Percentiles rank a stretch among this genome's conserved stretches.
phyloP scores from a whole-genome alignment of 805 yeast genomes.

The Saccharomycopsis schoenii region DNA sequence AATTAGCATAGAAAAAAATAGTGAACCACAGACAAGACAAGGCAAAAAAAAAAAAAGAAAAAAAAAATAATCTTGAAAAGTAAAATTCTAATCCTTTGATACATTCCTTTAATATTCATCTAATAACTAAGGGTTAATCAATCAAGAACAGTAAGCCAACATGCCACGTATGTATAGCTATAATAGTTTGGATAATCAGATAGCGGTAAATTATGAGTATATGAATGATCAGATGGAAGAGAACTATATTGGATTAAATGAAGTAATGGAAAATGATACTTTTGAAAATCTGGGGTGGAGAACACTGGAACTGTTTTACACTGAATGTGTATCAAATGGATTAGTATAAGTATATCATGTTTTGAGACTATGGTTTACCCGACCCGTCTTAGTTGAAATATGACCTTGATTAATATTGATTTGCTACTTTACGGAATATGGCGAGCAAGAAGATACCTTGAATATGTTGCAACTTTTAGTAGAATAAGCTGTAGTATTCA shows the following conservation, averaged over 20 bases:
- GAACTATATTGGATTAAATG: not conserved
- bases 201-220: not conserved
- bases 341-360: too few relatives aligned
- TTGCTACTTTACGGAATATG: too few relatives aligned
- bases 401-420: too few relatives aligned
- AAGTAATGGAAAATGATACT: too few relatives aligned
- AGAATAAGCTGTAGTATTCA: too few relatives aligned
- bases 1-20: not conserved
- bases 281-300: not conserved
- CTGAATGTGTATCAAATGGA: too few relatives aligned
- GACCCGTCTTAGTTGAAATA: too few relatives aligned
- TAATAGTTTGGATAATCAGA: not conserved
- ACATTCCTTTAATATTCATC: not conserved
- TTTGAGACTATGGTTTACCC: too few relatives aligned
- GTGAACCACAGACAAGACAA: not conserved
- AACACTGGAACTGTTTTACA: not conserved
- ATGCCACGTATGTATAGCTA: conserved; percentile 19
- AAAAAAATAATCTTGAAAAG: conserved; percentile 8
- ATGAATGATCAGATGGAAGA: not conserved
- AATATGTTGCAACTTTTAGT: too few relatives aligned
- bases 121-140: conserved; percentile 11
- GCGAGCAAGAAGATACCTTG: too few relatives aligned
- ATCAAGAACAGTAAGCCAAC: conserved; percentile 15
- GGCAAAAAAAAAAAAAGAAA: not conserved
- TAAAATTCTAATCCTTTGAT: not conserved